A percentile compares a stretch with the other conserved stretches of the same genome.
Conservation (phyloP, 208 protist species). For the Endotrypanum monterogeii region DNA sequence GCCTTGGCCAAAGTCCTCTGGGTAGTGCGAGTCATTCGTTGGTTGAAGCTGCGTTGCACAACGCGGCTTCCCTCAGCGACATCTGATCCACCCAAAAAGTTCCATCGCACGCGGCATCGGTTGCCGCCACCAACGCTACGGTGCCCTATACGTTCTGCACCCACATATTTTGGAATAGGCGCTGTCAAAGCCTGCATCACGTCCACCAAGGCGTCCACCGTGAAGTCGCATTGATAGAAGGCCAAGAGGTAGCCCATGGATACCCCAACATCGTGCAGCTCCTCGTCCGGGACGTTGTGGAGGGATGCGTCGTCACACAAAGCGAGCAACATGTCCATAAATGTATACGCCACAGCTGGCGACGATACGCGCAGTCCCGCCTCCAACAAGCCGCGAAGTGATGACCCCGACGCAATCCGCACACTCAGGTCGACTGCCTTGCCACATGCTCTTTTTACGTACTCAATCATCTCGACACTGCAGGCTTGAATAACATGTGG, state of each 20-base stretch:
- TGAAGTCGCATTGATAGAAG: slow-evolving; percentile 45
- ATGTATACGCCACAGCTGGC: slow-evolving; percentile 24
- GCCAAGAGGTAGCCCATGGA: slow-evolving; percentile 50
- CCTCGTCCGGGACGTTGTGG: slow-evolving; percentile 19
- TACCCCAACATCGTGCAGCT: slow-evolving; percentile 39
- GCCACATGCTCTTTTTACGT: slow-evolving; percentile 33
- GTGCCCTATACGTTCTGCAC: slow-evolving; percentile 17
- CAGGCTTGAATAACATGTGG: slow-evolving; percentile 9
- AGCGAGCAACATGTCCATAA: slow-evolving; percentile 30
- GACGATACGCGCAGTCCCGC: slow-evolving; percentile 28
- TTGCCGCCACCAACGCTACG: slow-evolving; percentile 9
- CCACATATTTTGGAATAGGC: slow-evolving; percentile 11
- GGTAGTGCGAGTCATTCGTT: slow-evolving; percentile 39
- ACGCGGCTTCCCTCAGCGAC: slow-evolving; percentile 48
- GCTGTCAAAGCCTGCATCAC: slow-evolving; percentile 19
- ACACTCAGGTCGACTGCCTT: slow-evolving; percentile 27
- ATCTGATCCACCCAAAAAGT: slow-evolving; percentile 48
- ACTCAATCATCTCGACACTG: slow-evolving; percentile 39
- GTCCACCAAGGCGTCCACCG: slow-evolving; percentile 18
- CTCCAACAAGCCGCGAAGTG: slow-evolving; percentile 37
- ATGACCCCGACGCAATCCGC: slow-evolving; percentile 33
- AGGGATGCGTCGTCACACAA: slow-evolving; percentile 31
- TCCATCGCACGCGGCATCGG: slow-evolving; percentile 33
- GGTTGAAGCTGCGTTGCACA: slow-evolving; percentile 46
- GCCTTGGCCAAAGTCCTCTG: slow-evolving; percentile 50